A percentile compares a stretch with the other conserved stretches of the same genome.
Conservation (phyloP, 176 grass and related monocot genomes). For the Secale cereale region DNA sequence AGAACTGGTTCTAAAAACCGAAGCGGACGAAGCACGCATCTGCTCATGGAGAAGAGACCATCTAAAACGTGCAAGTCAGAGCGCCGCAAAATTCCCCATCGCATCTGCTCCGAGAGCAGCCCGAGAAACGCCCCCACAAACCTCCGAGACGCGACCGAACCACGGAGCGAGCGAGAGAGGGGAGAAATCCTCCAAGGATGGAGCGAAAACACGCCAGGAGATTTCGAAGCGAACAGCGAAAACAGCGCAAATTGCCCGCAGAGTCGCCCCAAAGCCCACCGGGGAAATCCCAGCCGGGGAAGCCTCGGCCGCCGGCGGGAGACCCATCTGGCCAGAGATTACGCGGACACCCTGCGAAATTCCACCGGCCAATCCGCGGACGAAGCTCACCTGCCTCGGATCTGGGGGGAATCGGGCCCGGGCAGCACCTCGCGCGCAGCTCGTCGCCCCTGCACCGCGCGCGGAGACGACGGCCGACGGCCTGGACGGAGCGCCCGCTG, state of each 20-base stretch:
- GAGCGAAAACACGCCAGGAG: not conserved
- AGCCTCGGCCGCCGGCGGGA: not conserved
- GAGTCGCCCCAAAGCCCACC: constrained; percentile 2
- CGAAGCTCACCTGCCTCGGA: constrained; percentile 35
- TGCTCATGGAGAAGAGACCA: not conserved
- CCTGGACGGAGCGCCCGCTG: not conserved
- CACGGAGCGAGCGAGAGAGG: not conserved
- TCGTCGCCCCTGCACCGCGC: not conserved
- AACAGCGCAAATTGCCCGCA: not conserved
- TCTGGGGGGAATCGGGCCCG: constrained; percentile 24
- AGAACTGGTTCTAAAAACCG: not conserved
- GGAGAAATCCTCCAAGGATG: not conserved
- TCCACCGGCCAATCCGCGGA: not conserved
- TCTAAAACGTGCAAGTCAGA: not conserved
- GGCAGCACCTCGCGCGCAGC: not conserved
- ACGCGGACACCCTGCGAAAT: not conserved
- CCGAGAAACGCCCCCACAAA: not conserved
- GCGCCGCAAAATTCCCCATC: not conserved
- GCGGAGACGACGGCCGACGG: not conserved
- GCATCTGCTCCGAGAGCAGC: not conserved
- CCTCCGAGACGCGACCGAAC: not conserved
- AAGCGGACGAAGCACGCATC: not conserved
- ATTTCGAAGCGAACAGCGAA: not conserved
- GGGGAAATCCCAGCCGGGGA: not conserved
- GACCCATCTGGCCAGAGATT: constrained; percentile 17